These are phyloP conservation scores for Russula griseocarnosa DNA, from an alignment of 768 basidiomycete genomes.

Conservation along the genomic window DNA sequence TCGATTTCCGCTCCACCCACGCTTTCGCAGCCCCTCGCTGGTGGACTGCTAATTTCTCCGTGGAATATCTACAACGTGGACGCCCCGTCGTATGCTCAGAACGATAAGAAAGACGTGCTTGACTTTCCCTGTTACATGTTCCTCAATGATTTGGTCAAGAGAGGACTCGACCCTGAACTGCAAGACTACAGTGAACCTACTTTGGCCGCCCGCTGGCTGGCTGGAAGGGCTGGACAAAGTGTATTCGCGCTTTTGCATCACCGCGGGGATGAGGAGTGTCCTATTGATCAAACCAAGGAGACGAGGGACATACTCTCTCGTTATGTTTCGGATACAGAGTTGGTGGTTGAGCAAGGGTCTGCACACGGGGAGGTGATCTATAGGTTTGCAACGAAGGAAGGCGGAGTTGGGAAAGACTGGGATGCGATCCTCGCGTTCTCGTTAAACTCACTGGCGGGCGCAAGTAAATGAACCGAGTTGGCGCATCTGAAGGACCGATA, in stretches of 20 bases:
- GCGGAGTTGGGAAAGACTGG: conserved; percentile 5
- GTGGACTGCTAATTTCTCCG: conserved; percentile 8
- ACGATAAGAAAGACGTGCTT: neutral
- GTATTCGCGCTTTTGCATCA: conserved; percentile 1
- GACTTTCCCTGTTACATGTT: neutral
- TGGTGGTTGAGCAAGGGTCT: neutral
- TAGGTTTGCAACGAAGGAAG: conserved; percentile 3
- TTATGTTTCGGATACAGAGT: conserved; percentile 5
- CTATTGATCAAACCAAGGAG: conserved; percentile 1
- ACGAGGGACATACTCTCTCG: neutral
- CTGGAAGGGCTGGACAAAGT: conserved; percentile 7
- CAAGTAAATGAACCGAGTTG: neutral
- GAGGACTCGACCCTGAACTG: neutral
- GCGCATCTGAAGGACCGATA: neutral
- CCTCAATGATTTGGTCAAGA: neutral
- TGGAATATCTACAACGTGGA: neutral
- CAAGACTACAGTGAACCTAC: neutral
- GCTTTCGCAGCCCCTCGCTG: conserved; percentile 6
- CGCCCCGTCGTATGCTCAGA: conserved; percentile 6
- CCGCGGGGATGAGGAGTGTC: neutral
- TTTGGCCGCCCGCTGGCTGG: neutral
- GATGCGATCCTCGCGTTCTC: conserved; percentile 3
- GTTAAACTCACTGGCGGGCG: neutral
- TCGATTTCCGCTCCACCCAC: conserved; percentile 13
- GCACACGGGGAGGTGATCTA: conserved; percentile 9